Conservation (phyloP, 495 filamentous ascomycete species). For the Daldinia grandis region DNA sequence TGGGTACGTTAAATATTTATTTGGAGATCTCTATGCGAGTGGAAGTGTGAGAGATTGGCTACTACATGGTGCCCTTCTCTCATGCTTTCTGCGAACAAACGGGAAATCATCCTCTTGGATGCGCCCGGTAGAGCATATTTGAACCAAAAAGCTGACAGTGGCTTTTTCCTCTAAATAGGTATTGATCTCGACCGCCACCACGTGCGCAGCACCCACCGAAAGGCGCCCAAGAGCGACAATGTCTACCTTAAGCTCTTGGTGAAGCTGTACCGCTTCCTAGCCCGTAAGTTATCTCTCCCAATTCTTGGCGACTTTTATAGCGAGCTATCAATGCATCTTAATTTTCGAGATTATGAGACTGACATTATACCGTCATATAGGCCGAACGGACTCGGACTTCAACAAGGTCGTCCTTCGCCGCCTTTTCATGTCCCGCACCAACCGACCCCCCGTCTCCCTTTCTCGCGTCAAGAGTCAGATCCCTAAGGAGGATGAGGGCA, state of each 20-base stretch:
- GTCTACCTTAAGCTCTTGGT: slow-evolving; percentile 96
- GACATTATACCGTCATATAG: slow-evolving; percentile 52
- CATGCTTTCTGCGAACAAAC: slow-evolving; percentile 50
- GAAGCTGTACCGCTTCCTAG: slow-evolving; percentile 98
- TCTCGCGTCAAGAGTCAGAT: slow-evolving; percentile 82
- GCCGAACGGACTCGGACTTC: slow-evolving; percentile 95
- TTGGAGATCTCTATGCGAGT: slow-evolving; percentile 56
- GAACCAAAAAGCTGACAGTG: slow-evolving; percentile 62
- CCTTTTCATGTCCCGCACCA: slow-evolving; percentile 96
- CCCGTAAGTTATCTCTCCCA: slow-evolving; percentile 70
- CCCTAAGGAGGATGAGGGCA: slow-evolving; percentile 74
- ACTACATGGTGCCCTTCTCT: slow-evolving; percentile 16
- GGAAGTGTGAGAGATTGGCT: slow-evolving; percentile 42
- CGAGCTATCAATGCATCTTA: neutral
- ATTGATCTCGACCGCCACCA: slow-evolving; percentile 83
- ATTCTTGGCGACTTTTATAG: neutral
- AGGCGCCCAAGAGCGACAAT: slow-evolving; percentile 97
- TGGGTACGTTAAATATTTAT: slow-evolving; percentile 57
- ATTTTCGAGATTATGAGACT: neutral
- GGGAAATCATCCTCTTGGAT: slow-evolving; percentile 47
- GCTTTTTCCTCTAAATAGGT: slow-evolving; percentile 59
- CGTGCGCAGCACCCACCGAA: slow-evolving; percentile 85
- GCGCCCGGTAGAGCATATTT: slow-evolving; percentile 42
- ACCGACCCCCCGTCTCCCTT: slow-evolving; percentile 93
- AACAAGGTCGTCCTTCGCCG: slow-evolving; percentile 96